Evolutionary conservation across 495 filamentous ascomycete genomes (phyloP), one percentile per base, ranked within the genome.

Genomic region (Parachaetomium inaequale): DNA sequence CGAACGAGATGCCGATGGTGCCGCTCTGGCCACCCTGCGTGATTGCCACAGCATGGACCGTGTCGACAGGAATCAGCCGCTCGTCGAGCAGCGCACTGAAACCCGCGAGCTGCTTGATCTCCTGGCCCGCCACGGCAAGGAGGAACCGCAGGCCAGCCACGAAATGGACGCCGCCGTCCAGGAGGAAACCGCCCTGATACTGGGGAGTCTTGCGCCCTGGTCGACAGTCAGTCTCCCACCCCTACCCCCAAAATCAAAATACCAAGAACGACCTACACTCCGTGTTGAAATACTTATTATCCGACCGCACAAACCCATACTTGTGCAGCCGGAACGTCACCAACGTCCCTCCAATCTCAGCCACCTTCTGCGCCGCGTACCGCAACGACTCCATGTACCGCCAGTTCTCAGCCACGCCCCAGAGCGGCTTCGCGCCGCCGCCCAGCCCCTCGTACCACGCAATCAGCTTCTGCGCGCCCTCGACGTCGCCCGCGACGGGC

Each of bases 371-470:
- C 8, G 79, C 78, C 0, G 79, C 87, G 52, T 80, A 83, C 1
- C 77, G 36, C 60, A 85, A 84, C 53, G 80, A 77, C 8, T 79
- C 79, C 55, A 85, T 65, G 72, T 84, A 93, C 21, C 91, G 79
- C 64, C 81, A 90, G 65, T 93, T 92, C 79, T 93, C 91, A 0
- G 86, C 91, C 0, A 93, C 86, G 7, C 75, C 79, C 84, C 87
- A 92, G 1, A 82, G 70, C 60, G 82, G 81, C 60, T 47, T 65
- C 15, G 17, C 52, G 0, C 10, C 58, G 0, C 10, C 58, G 0
- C 79, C 76, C 25, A 79, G 75, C 4, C 72, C 66, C 42, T 78
- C 66, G 62, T 88, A 90, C 79, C 82, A 90, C 4, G 72, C 32
- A n/a, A 91, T 65, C 55, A 93, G 75, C 43, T 81, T 74, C 59